Evolutionary conservation across 2,329 filamentous ascomycete genomes (phyloP), one percentile per base, ranked within the genome.

Genomic region (Fusarium torreyae): DNA sequence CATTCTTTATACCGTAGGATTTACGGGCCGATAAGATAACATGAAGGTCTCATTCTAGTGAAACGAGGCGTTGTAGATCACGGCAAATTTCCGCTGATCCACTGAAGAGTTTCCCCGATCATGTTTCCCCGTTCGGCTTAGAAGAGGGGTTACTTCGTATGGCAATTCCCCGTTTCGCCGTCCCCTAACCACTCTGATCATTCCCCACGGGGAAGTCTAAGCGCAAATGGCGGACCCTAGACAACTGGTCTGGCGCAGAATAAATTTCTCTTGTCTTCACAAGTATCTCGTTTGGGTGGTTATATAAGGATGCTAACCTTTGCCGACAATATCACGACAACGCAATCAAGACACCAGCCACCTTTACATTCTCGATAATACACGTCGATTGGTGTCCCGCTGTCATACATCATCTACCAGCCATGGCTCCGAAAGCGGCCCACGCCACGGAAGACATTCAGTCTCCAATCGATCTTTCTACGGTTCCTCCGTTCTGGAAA

Each of bases 401-500:
- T 6, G 20, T 17, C 17, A 36, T 18, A 6, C 10, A 20, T 10
- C 7, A 17, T 31, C 28, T 31, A 31, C 28, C 31, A 54, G 38
- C 20, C 70, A 81, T 77, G 78, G 77, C 78, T 55, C 77, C 78
- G 10, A 71, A 73, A 57, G 78, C 74, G 26, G 77, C 78, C 13
- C 73, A 70, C 33, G 72, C 77, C 11, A 70, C 71, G 5, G 75
- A 80, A 26, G 75, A 72, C 34, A 76, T 80, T 22, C 44, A 68
- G 34, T 71, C 77, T 17, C 72, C 76, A 3, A 76, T 80, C 18
- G 77, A 81, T 56, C 60, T 80, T 33, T 62, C 69, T 5, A 46
- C 73, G 0, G 69, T 78, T 7, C 73, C 77, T 1, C 78, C 77
- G 0, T 81, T 81, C 52, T 81, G 77, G 74, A 73, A 73, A 13